Conservation (phyloP, 495 filamentous ascomycete genomes). For the Daldinia caldariorum region DNA sequence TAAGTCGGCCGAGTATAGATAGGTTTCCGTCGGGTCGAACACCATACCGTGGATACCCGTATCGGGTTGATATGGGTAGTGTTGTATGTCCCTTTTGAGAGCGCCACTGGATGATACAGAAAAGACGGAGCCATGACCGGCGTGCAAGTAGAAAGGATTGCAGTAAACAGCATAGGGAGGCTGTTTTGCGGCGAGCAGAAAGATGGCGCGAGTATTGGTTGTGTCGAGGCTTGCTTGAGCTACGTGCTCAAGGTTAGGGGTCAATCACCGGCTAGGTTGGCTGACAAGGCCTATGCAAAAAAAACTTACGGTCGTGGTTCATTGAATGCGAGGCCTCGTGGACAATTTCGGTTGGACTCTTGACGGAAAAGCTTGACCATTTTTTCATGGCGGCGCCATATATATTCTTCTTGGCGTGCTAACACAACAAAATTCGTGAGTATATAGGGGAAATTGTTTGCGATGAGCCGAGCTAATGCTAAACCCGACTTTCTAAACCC, state of each 20-base stretch:
- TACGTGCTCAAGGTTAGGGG: constrained; percentile 47
- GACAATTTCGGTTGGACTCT: constrained; percentile 78
- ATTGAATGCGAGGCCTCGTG: constrained; percentile 79
- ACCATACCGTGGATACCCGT: constrained; percentile 90
- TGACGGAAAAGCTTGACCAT: constrained; percentile 81
- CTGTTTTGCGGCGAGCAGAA: constrained; percentile 78
- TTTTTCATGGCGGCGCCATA: constrained; percentile 91
- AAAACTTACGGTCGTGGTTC: constrained; percentile 60
- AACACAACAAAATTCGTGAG: constrained; percentile 40
- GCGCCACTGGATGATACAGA: constrained; percentile 69
- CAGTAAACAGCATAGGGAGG: constrained; percentile 83
- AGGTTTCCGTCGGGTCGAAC: constrained; percentile 83
- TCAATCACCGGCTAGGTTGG: constrained; percentile 23
- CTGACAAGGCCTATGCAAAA: constrained; percentile 18
- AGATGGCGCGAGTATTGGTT: constrained; percentile 86
- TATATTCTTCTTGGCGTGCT: constrained; percentile 82
- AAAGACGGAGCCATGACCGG: constrained; percentile 82
- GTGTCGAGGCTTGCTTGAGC: constrained; percentile 71
- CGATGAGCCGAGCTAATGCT: neutral
- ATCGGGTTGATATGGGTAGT: constrained; percentile 76
- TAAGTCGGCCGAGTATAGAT: constrained; percentile 87
- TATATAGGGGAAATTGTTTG: neutral
- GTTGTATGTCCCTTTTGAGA: constrained; percentile 76
- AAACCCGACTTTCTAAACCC: neutral
- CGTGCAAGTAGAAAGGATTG: constrained; percentile 87